Conservation (phyloP, 2,329 filamentous ascomycete genomes). For the Teratosphaeria gauchensis region DNA sequence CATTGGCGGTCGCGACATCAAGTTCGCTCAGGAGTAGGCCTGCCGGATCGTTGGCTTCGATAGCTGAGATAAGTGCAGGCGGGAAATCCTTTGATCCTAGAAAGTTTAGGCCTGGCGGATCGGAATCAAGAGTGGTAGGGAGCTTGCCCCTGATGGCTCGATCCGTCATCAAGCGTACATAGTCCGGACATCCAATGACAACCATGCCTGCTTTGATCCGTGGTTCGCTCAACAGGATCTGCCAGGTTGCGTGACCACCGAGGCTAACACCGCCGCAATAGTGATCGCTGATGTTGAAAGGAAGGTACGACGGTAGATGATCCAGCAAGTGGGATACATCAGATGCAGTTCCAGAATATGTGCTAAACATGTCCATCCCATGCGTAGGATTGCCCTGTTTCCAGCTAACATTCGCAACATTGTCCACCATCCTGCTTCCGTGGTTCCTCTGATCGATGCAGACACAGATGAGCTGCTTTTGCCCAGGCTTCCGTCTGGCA, state of each 20-base stretch:
- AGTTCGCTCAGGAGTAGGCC: constrained; percentile 53
- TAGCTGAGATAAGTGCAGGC: constrained; percentile 50
- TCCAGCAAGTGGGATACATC: constrained; percentile 71
- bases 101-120: constrained; percentile 53
- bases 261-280: constrained; percentile 74
- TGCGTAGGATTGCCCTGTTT: constrained; percentile 66
- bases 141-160: constrained; percentile 65
- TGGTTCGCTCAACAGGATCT: constrained; percentile 66
- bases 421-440: constrained; percentile 60
- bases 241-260: constrained; percentile 83
- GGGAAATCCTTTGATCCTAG: constrained; percentile 74
- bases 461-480: constrained; percentile 62
- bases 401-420: constrained; percentile 68
- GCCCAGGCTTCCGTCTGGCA: constrained; percentile 26
- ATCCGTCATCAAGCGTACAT: constrained; percentile 66
- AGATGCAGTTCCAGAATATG: constrained; percentile 61
- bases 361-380: constrained; percentile 84
- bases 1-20: constrained; percentile 18
- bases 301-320: constrained; percentile 63
- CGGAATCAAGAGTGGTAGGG: constrained; percentile 43
- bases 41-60: constrained; percentile 63
- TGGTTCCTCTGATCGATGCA: constrained; percentile 93
- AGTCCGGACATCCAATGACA: constrained; percentile 86
- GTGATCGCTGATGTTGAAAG: constrained; percentile 47
- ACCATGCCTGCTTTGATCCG: constrained; percentile 69